A percentile compares a stretch with the other conserved stretches of the same genome.
Evolutionary conservation across 164 flowering plant genomes (phyloP).

Genomic region (Magnolia kwangsiensis): DNA sequence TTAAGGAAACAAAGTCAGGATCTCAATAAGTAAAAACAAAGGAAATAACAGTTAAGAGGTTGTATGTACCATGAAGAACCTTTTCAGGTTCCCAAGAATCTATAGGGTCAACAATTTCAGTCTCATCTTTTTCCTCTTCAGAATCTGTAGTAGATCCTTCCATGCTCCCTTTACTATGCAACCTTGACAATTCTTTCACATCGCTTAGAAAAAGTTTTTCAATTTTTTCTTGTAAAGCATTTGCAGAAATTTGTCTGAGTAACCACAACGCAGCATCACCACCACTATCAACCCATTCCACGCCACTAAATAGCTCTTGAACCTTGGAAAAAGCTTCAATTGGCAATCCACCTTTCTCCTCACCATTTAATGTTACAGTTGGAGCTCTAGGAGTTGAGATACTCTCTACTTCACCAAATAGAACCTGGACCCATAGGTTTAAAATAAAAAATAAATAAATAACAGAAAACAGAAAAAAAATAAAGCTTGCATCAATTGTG

Average conservation of each 20-base stretch:
- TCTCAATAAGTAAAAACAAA: not conserved
- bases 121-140: slow-evolving; percentile 70
- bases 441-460: not conserved
- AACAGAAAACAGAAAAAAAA: not conserved
- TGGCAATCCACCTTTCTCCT: slow-evolving; percentile 94
- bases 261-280: slow-evolving; percentile 97
- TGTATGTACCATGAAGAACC: slow-evolving; percentile 11
- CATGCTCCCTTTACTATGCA: slow-evolving; percentile 49
- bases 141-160: slow-evolving; percentile 71
- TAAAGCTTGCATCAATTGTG: not conserved
- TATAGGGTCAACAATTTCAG: slow-evolving; percentile 59
- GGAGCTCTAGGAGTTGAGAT: slow-evolving; percentile 70
- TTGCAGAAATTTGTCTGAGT: slow-evolving; percentile 75
- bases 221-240: slow-evolving; percentile 38
- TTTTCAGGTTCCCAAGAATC: slow-evolving; percentile 45
- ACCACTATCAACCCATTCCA: slow-evolving; percentile 79
- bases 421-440: slow-evolving; percentile 47
- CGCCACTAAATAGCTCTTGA: slow-evolving; percentile 92
- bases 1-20: slow-evolving; percentile 19
- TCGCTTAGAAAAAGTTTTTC: slow-evolving; percentile 41
- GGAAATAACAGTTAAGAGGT: slow-evolving; percentile 13
- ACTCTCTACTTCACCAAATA: slow-evolving; percentile 87
- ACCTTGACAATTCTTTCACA: slow-evolving; percentile 54
- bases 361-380: slow-evolving; percentile 72
- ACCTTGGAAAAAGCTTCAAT: slow-evolving; percentile 97